These are phyloP conservation scores for Penicillium alfredii DNA, from an alignment of 495 filamentous ascomycete species.

Conservation along the genomic window DNA sequence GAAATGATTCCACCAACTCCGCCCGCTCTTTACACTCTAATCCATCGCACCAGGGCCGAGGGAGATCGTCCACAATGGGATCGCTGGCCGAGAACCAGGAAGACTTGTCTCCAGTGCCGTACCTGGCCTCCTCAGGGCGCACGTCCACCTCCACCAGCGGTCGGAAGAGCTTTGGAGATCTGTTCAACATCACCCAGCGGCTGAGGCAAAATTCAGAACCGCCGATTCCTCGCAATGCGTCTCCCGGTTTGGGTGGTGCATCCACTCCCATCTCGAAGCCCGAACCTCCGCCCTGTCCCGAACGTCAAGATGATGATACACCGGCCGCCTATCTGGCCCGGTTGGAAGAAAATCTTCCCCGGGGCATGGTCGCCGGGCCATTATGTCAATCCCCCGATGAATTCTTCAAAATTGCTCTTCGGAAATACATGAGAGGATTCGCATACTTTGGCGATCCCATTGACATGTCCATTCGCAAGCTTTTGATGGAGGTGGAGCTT, in stretches of 20 bases:
- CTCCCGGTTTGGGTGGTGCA: conserved; percentile 44
- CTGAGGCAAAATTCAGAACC: conserved; percentile 74
- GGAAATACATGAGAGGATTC: conserved; percentile 93
- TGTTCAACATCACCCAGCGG: conserved; percentile 68
- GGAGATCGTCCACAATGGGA: conserved; percentile 84
- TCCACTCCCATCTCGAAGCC: conserved; percentile 65
- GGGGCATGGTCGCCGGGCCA: conserved; percentile 71
- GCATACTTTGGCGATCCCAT: conserved; percentile 92
- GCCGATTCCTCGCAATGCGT: conserved; percentile 55
- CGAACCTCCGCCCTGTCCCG: conserved; percentile 62
- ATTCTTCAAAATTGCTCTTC: conserved; percentile 74
- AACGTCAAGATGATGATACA: conserved; percentile 81
- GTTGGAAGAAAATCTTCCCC: conserved; percentile 70
- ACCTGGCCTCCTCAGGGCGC: conserved; percentile 54
- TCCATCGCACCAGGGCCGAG: conserved; percentile 55
- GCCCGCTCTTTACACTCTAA: conserved; percentile 66
- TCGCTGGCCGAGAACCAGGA: conserved; percentile 56
- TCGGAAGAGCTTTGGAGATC: conserved; percentile 81
- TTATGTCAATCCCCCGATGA: conserved; percentile 77
- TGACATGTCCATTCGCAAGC: conserved; percentile 93
- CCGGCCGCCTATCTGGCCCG: conserved; percentile 82
- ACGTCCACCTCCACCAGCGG: conserved; percentile 79
- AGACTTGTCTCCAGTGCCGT: conserved; percentile 52
- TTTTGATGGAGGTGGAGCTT: conserved; percentile 93
- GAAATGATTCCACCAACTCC: conserved; percentile 60